Percentiles rank a stretch among this genome's conserved stretches.
Evolutionary conservation across 805 yeast species (phyloP).

Genomic region (Grigorovia transvaalensis): DNA sequence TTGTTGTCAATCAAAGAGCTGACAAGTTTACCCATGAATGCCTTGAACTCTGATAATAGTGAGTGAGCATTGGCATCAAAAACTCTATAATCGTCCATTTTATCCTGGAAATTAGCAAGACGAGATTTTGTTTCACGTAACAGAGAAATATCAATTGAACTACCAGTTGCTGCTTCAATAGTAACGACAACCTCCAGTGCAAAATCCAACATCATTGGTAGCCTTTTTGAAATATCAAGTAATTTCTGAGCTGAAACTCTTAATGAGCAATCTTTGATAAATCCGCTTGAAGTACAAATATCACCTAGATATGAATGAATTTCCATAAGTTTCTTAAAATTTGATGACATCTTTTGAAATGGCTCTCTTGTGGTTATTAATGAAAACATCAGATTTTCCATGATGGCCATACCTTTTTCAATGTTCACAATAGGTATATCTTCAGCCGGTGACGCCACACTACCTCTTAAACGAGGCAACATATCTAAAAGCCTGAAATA

Average conservation of each 20-base stretch:
- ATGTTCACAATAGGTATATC: slow-evolving; percentile 67
- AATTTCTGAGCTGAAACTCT: slow-evolving; percentile 7
- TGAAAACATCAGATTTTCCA: slow-evolving; percentile 58
- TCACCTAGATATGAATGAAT: slow-evolving; percentile 17
- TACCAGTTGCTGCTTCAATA: slow-evolving; percentile 1
- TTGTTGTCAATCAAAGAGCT: slow-evolving; percentile 30
- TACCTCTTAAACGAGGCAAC: slow-evolving; percentile 64
- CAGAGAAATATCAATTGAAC: slow-evolving; percentile 9
- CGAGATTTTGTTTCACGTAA: slow-evolving; percentile 11
- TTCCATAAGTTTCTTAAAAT: slow-evolving; percentile 11
- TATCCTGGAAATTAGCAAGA: slow-evolving; percentile 7
- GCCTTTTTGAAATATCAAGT: slow-evolving; percentile 18
- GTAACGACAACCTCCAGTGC: slow-evolving; percentile 17
- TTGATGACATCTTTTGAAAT: slow-evolving; percentile 24
- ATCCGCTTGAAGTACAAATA: slow-evolving; percentile 11
- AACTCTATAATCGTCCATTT: slow-evolving; percentile 8
- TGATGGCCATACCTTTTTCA: slow-evolving; percentile 63
- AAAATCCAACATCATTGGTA: slow-evolving; percentile 29
- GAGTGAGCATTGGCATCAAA: slow-evolving; percentile 9
- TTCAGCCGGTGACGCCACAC: slow-evolving; percentile 48
- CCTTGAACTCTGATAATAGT: slow-evolving; percentile 20
- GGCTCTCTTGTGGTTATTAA: slow-evolving; percentile 46
- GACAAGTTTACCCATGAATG: slow-evolving; percentile 19
- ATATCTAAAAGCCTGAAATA: slow-evolving; percentile 68
- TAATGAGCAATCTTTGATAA: slow-evolving; percentile 11